These are phyloP conservation scores for Opeltia flavorubescens DNA, from an alignment of 495 filamentous ascomycete species.

Conservation along the genomic window DNA sequence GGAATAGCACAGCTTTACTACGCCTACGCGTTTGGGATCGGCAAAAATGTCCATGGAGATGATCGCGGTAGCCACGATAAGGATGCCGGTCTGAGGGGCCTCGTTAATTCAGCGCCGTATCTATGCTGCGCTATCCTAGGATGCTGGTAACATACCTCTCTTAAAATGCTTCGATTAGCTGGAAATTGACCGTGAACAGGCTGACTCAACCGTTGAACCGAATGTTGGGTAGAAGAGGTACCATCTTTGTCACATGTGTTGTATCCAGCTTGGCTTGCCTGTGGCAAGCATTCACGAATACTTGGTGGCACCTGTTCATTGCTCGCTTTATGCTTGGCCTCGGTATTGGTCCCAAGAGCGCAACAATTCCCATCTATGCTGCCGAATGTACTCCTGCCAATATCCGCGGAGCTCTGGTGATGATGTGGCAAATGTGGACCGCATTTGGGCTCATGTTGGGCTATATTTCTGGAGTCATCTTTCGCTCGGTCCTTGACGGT, in stretches of 20 bases:
- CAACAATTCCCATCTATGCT: constrained; percentile 43
- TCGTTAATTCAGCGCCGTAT: constrained; percentile 35
- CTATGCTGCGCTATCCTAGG: constrained; percentile 30
- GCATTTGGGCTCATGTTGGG: constrained; percentile 75
- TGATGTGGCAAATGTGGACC: constrained; percentile 53
- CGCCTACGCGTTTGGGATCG: constrained; percentile 9
- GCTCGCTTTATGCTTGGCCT: constrained; percentile 47
- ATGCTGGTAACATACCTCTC: constrained; percentile 23
- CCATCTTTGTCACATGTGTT: constrained; percentile 39
- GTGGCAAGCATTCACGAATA: constrained; percentile 8
- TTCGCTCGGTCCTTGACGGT: constrained; percentile 32
- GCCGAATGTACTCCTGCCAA: constrained; percentile 35
- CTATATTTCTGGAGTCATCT: constrained; percentile 57
- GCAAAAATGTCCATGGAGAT: background rate
- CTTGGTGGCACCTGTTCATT: constrained; percentile 16
- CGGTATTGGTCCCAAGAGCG: constrained; percentile 46
- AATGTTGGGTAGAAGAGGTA: constrained; percentile 40
- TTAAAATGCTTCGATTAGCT: background rate
- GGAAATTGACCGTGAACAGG: background rate
- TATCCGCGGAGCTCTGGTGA: constrained; percentile 46
- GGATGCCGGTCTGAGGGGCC: constrained; percentile 18
- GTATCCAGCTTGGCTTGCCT: constrained; percentile 19
- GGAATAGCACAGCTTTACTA: constrained; percentile 5
- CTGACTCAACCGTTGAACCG: constrained; percentile 42
- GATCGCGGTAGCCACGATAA: background rate